A percentile compares a stretch with the other conserved stretches of the same genome.
These are phyloP conservation scores for Hymenoscyphus fructigenus DNA, from an alignment of 2,329 filamentous ascomycete species.

Conservation along the genomic window DNA sequence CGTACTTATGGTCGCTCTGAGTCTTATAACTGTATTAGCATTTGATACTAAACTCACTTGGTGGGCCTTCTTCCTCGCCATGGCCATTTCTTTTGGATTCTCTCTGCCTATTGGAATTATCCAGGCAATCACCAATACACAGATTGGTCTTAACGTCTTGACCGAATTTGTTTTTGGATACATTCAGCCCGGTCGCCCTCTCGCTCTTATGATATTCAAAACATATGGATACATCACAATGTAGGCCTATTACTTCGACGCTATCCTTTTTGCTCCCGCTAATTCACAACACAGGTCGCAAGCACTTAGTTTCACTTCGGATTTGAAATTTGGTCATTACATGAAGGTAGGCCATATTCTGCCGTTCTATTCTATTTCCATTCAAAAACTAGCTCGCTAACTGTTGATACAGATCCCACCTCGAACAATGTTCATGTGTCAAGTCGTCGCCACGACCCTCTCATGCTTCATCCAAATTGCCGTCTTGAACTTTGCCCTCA, in stretches of 20 bases:
- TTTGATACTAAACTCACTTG: slow-evolving; percentile 60
- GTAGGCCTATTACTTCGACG: slow-evolving; percentile 57
- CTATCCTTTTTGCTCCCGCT: neutral
- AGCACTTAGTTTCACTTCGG: slow-evolving; percentile 45
- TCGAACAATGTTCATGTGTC: slow-evolving; percentile 40
- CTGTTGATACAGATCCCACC: slow-evolving; percentile 45
- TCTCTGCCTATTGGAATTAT: slow-evolving; percentile 68
- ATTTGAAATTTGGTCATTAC: slow-evolving; percentile 52
- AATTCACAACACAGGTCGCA: slow-evolving; percentile 23
- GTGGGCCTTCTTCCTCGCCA: slow-evolving; percentile 68
- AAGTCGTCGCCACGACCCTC: slow-evolving; percentile 57
- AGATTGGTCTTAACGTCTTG: slow-evolving; percentile 68
- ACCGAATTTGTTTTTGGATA: slow-evolving; percentile 75
- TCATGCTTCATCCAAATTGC: slow-evolving; percentile 65
- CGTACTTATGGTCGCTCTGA: slow-evolving; percentile 12
- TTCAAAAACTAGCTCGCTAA: slow-evolving; percentile 54
- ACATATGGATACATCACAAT: slow-evolving; percentile 71
- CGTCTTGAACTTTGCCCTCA: slow-evolving; percentile 61
- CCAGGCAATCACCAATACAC: slow-evolving; percentile 66
- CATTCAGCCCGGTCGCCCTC: slow-evolving; percentile 67
- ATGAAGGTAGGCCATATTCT: slow-evolving; percentile 42
- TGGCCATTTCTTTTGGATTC: slow-evolving; percentile 63
- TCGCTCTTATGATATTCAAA: slow-evolving; percentile 79
- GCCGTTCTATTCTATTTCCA: neutral
- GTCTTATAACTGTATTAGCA: slow-evolving; percentile 46